Evolutionary conservation across 768 basidiomycete genomes (phyloP), one percentile per base, ranked within the genome.

Genomic region (Russula compacta): DNA sequence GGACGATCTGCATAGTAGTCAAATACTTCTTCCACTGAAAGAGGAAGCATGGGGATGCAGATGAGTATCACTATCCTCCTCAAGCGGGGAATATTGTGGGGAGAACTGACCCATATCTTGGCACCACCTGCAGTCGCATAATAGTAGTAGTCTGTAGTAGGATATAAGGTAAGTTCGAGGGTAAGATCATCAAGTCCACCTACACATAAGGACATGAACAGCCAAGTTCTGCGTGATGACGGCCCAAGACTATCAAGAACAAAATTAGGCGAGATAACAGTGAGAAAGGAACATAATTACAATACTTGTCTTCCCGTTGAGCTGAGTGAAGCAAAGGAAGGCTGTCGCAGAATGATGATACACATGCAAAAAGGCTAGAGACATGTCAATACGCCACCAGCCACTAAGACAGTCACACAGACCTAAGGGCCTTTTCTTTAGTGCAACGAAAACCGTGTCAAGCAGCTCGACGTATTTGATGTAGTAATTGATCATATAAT

Each of bases 321-420:
- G 80, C 76, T 99, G 95, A 56, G 86, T 85, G 73, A 85, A 98
- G 77, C 97, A 98, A 60, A 99, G 78, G 63, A 98, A 75, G 61
- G 95, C 95, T 60, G 97, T 98, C 17, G 95, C 97, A 60, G 97
- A 92, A 78, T 99, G 97, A 74, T 98, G 97, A 80, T 97, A 98
- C 65, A 99, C 95, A 74, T 98, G 97, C 63, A 99, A 78, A 77
- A 99, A 98, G 68, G 92, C 94, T 95, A 44, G 46, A 54, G 53
- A 64, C 6, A 19, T n/a, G 54, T 43, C 33, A 48, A 36, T 39
- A 59, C 12, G 42, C 52, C 40, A 39, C 44, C 57, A 43, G 33
- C 47, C 21, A 59, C 33, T 21, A 6, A 43, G 49, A 14, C 6
- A 11, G 19, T 49, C n/a, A 49, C 24, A 75, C 85, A 63, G 70